Conservation (phyloP, 257 asterid species). For the Plantago ovata region DNA sequence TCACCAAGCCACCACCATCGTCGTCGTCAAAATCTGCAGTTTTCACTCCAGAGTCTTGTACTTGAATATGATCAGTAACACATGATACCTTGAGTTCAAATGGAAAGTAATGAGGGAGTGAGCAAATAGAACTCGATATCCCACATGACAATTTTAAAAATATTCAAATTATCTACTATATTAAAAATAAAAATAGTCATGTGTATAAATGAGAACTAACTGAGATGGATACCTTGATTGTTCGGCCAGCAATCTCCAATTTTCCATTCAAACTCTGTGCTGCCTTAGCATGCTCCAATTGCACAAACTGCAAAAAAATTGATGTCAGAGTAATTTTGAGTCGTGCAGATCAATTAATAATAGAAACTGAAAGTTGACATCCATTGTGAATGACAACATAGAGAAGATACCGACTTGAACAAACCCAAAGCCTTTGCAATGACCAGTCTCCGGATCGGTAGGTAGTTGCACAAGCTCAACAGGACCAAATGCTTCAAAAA, state of each 20-base stretch:
- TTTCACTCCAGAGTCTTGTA: constrained; percentile 84
- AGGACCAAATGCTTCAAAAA: constrained; percentile 97
- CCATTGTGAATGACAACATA: constrained; percentile 3
- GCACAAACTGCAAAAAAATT: constrained; percentile 54
- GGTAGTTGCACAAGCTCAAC: constrained; percentile 99
- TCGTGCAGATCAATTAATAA: background rate
- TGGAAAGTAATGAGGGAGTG: background rate
- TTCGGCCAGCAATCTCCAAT: constrained; percentile 94
- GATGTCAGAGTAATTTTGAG: constrained; percentile 3
- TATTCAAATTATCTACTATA: background rate
- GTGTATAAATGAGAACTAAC: constrained; percentile 9
- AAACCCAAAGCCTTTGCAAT: constrained; percentile 99
- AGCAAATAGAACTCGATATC: background rate
- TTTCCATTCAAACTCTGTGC: constrained; percentile 91
- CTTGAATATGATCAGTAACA: constrained; percentile 82
- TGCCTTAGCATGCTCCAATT: constrained; percentile 92
- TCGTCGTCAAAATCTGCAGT: constrained; percentile 99
- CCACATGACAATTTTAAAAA: background rate
- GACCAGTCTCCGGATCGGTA: constrained; percentile 97
- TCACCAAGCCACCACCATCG: constrained; percentile 98
- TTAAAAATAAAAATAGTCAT: background rate
- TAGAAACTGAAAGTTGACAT: constrained; percentile 1
- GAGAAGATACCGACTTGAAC: constrained; percentile 74
- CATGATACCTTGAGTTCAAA: constrained; percentile 69
- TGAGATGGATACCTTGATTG: constrained; percentile 61